phyloP scores from a whole-genome alignment of 2,329 filamentous ascomycete species.

The Scortechinia acanthostroma region DNA sequence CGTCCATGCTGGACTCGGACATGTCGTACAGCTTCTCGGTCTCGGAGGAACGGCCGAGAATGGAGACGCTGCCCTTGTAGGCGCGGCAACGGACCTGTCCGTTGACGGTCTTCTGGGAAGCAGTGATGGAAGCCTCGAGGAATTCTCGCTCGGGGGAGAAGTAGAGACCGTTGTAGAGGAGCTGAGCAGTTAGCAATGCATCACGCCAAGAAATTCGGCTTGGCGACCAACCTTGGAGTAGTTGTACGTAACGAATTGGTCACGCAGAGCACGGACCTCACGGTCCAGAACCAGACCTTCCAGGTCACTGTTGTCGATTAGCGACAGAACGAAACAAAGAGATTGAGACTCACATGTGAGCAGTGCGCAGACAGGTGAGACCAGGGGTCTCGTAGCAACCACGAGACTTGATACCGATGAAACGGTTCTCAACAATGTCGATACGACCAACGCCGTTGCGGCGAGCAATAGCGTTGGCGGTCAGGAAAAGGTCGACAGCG shows the following conservation, averaged over 20 bases:
- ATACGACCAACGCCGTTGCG: conserved; percentile 72
- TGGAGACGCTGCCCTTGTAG: conserved; percentile 61
- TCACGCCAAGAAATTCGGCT: too few relatives aligned
- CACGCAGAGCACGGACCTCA: conserved; percentile 47
- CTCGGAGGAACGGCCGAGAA: conserved; percentile 49
- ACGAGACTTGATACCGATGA: conserved; percentile 73
- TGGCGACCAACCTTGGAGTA: conserved; percentile 29
- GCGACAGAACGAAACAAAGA: too few relatives aligned
- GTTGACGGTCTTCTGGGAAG: conserved; percentile 53
- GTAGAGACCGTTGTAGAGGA: conserved; percentile 40
- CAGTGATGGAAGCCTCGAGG: conserved; percentile 51
- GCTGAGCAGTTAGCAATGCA: conserved; percentile 8
- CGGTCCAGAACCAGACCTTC: conserved; percentile 51
- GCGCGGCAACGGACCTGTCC: conserved; percentile 52
- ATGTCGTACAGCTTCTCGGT: conserved; percentile 67
- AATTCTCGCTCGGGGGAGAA: conserved; percentile 51
- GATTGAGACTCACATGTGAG: too few relatives aligned
- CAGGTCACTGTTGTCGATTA: too few relatives aligned
- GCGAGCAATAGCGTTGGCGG: conserved; percentile 65
- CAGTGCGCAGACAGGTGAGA: conserved; percentile 29
- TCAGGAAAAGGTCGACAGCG: conserved; percentile 65
- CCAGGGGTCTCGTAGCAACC: conserved; percentile 72
- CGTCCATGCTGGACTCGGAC: conserved; percentile 64
- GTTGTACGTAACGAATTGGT: conserved; percentile 44
- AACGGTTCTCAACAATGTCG: conserved; percentile 68